Evolutionary conservation across 352 stramenopile genomes (phyloP), one percentile per base, ranked within the genome.

Genomic region (Halophytophthora batemanensis): DNA sequence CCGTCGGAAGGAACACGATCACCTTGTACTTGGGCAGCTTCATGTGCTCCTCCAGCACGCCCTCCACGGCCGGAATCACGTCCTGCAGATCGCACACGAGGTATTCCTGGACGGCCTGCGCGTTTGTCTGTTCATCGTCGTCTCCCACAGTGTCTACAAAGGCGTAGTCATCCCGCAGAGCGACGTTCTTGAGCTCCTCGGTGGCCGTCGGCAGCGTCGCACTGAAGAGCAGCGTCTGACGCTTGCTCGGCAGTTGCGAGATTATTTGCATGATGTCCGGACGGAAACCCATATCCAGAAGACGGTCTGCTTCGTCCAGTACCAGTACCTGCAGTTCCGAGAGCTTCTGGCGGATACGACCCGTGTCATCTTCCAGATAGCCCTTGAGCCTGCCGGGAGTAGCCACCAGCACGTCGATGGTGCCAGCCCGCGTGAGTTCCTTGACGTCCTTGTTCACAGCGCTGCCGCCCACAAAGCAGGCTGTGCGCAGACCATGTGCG

Each of bases 201-300:
- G 98, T 80, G 15, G 84, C 81, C 25, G 63, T 64, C 2, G 95
- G 90, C 29, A 98, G 64, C 34, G 96, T 99, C 37, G 96, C 96
- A 25, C 88, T 98, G 59, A 98, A 98, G 11, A 98, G 72, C 17
- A 98, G 75, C 15, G 93, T 98, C 70, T 98, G 95, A 13, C 95
- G 77, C 22, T 80, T 29, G 50, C 66, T 61, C 13, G 76, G 76
- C 40, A 87, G 53, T 13, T 49, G 63, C 10, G 56, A 69, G n/a
- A 91, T 78, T 38, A 98, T 98, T 46, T 80, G 77, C 50, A 93
- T 77, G 53, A 98, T 97, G 33, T 97, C 87, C 1, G 75, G 79
- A 18, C 80, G 72, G 59, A 99, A 96, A 18, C 96, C 96, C 86
- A 98, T 97, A 64, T 99, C 96, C 13, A 98, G 59, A 18, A 99